A percentile compares a stretch with the other conserved stretches of the same genome.
These are phyloP conservation scores for Sarocladium kiliense DNA, from an alignment of 2,329 filamentous ascomycete species.

Conservation along the genomic window DNA sequence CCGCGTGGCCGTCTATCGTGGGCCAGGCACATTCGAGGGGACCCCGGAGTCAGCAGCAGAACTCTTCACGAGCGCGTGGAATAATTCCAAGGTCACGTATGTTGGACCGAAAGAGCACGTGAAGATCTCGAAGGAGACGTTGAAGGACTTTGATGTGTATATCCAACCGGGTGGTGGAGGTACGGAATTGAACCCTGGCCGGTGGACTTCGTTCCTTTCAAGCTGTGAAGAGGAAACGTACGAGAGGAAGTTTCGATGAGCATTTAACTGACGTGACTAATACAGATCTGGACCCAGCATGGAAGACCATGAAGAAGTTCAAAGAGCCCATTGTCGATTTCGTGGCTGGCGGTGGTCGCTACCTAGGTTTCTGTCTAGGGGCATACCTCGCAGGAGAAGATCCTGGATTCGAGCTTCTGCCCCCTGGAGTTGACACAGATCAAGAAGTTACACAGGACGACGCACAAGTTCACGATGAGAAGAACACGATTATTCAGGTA, in stretches of 20 bases:
- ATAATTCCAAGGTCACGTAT: slow-evolving; percentile 2
- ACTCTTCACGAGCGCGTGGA: not conserved
- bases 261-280: not conserved
- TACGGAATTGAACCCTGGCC: too few relatives aligned
- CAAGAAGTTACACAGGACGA: slow-evolving; percentile 11
- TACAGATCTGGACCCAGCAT: slow-evolving; percentile 17
- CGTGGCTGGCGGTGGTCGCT: slow-evolving; percentile 18
- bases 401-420: slow-evolving; percentile 18
- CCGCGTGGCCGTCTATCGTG: slow-evolving; percentile 4
- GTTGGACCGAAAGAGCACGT: not conserved
- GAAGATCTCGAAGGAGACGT: not conserved
- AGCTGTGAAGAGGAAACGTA: too few relatives aligned
- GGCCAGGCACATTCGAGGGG: not conserved
- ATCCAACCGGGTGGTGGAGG: slow-evolving; percentile 1
- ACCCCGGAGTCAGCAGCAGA: not conserved
- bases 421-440: slow-evolving; percentile 7
- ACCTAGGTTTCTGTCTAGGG: slow-evolving; percentile 22
- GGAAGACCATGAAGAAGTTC: slow-evolving; percentile 12
- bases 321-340: slow-evolving; percentile 14
- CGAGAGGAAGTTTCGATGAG: too few relatives aligned
- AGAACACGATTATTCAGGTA: slow-evolving; percentile 19
- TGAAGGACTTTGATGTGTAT: slow-evolving; percentile 4
- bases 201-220: too few relatives aligned
- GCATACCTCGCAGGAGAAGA: slow-evolving; percentile 19
- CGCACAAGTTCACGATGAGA: slow-evolving; percentile 15